A percentile compares a stretch with the other conserved stretches of the same genome.
These are phyloP conservation scores for Thielaviopsis punctulata DNA, from an alignment of 2,329 filamentous ascomycete species.

Conservation along the genomic window DNA sequence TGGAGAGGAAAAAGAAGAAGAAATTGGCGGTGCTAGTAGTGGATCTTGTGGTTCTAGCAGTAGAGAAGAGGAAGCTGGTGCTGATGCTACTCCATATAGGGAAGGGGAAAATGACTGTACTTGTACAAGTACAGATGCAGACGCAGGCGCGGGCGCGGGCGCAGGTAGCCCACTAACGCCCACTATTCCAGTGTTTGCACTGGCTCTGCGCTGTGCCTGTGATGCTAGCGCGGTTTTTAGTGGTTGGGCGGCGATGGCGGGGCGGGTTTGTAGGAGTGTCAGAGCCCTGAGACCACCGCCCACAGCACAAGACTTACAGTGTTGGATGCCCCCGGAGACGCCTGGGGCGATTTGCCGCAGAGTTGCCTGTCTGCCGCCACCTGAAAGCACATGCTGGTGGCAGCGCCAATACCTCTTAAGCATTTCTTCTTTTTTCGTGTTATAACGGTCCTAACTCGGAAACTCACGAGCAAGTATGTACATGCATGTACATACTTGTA, in stretches of 20 bases:
- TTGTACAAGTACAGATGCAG: no score
- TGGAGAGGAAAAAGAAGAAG: no score
- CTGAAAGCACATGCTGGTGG: not conserved
- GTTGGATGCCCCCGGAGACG: not conserved
- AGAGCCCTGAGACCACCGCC: not conserved
- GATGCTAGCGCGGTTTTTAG: not conserved
- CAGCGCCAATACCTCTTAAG: not conserved
- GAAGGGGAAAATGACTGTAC: not conserved
- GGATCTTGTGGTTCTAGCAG: no score
- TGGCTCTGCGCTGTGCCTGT: not conserved
- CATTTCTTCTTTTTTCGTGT: not conserved
- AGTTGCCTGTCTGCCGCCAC: not conserved
- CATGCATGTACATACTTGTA: no score
- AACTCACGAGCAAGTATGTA: no score
- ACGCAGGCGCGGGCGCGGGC: no score
- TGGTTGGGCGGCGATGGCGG: not conserved
- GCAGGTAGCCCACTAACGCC: no score
- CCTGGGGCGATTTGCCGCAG: not conserved
- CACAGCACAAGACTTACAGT: not conserved
- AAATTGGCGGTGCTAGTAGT: not conserved
- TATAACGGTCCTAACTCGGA: not conserved
- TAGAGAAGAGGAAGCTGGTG: not conserved
- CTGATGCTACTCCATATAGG: no score
- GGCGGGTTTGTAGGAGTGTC: not conserved
- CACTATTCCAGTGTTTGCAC: not conserved